Conservation (phyloP, 225 moss, liverwort and hornwort genomes). For the Marchantia paleacea region DNA sequence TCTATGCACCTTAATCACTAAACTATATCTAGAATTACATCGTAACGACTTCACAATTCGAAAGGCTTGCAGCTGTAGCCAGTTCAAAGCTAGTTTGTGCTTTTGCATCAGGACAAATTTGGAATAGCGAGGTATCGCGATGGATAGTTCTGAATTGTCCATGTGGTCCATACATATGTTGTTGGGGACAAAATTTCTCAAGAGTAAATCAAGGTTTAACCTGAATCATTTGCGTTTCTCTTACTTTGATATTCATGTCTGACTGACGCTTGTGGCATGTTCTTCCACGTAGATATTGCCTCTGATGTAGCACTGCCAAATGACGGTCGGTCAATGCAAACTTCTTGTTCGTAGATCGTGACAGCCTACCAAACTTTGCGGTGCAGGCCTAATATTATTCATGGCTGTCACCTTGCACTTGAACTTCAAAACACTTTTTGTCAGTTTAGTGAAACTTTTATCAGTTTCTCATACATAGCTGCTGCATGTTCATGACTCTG, state of each 20-base stretch:
- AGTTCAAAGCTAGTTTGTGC: not conserved
- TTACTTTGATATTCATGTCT: not conserved
- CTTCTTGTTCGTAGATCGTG: no score
- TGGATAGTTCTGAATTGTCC: not conserved
- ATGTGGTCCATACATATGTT: not conserved
- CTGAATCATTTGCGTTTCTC: not conserved
- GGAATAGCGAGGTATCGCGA: no score
- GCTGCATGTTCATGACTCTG: no score
- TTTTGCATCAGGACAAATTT: not conserved
- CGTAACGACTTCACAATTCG: not conserved
- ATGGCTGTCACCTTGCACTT: not conserved
- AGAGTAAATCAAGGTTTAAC: not conserved
- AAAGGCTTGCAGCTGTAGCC: not conserved
- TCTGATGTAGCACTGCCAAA: not conserved
- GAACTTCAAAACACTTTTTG: not conserved
- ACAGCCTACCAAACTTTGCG: no score
- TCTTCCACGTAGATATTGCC: not conserved
- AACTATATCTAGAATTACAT: not conserved
- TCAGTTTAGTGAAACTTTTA: not conserved
- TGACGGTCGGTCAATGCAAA: no score
- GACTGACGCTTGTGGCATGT: not conserved
- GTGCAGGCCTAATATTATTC: not conserved
- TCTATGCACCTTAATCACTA: not conserved
- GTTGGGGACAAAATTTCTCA: not conserved
- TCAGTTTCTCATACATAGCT: no score